Evolutionary conservation across 352 stramenopile genomes (phyloP).

Genomic region (Phytopythium sindhum): DNA sequence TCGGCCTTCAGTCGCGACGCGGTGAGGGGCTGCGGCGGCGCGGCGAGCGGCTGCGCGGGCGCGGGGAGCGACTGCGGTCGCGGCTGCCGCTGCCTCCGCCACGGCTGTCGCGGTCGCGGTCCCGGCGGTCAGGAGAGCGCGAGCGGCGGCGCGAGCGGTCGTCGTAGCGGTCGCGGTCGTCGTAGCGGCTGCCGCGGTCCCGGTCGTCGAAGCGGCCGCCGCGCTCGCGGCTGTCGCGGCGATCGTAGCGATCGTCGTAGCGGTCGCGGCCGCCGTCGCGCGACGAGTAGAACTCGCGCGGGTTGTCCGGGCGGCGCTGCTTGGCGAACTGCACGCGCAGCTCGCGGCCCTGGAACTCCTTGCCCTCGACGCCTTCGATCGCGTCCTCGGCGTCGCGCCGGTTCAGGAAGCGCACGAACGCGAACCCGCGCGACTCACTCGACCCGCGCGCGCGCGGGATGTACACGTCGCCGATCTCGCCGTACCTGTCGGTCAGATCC

Average conservation of each 20-base stretch:
- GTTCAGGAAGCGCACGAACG: conserved; percentile 88
- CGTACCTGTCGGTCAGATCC: conserved; percentile 20
- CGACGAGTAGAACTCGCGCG: conserved; percentile 66
- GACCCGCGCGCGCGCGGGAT: conserved; percentile 71
- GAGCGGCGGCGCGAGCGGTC: conserved; percentile 29
- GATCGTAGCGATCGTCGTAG: conserved; percentile 24
- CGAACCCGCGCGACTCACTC: conserved; percentile 78
- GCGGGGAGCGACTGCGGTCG: conserved; percentile 41
- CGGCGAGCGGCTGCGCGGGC: conserved; percentile 43
- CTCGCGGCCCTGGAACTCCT: conserved; percentile 69
- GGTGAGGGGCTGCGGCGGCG: conserved; percentile 30
- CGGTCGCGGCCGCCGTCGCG: conserved; percentile 20
- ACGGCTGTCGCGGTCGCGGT: conserved; percentile 20
- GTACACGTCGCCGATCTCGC: conserved; percentile 83
- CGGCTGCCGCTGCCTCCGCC: conserved; percentile 28
- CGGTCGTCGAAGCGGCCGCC: conserved; percentile 24
- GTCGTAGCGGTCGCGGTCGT: conserved; percentile 26
- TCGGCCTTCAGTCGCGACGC: conserved; percentile 44
- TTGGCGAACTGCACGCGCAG: conserved; percentile 77
- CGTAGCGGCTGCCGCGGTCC: conserved; percentile 19
- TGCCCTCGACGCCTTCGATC: conserved; percentile 70
- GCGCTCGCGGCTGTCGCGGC: conserved; percentile 31
- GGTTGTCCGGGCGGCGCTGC: conserved; percentile 74
- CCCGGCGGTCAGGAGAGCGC: conserved; percentile 34
- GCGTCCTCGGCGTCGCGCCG: conserved; percentile 88